These are phyloP conservation scores for Venturia effusa DNA, from an alignment of 2,329 filamentous ascomycete genomes.

Conservation along the genomic window DNA sequence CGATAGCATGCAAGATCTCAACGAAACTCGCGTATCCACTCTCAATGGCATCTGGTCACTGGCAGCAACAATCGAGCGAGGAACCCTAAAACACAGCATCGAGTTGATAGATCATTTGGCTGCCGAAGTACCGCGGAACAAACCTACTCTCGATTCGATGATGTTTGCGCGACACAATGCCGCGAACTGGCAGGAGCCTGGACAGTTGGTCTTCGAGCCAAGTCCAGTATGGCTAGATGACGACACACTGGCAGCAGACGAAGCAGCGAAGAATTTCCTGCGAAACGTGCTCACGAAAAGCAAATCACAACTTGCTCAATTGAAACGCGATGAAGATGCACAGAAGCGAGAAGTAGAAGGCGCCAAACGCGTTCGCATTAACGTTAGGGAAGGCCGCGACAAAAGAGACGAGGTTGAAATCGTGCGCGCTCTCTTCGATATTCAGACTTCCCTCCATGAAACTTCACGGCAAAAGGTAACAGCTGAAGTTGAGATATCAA, in stretches of 20 bases:
- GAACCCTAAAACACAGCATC: conserved; percentile 64
- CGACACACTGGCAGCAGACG: conserved; percentile 73
- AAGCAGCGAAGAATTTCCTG: conserved; percentile 77
- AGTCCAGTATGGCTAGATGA: conserved; percentile 97
- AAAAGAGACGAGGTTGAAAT: conserved; percentile 82
- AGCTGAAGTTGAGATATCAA: conserved; percentile 85
- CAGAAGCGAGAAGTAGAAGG: conserved; percentile 77
- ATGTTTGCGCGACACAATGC: conserved; percentile 96
- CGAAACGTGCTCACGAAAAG: conserved; percentile 88
- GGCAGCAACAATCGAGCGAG: conserved; percentile 68
- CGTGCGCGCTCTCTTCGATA: conserved; percentile 68
- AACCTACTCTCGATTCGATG: conserved; percentile 82
- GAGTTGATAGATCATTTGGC: conserved; percentile 62
- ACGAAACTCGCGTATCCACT: conserved; percentile 74
- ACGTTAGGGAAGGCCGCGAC: conserved; percentile 71
- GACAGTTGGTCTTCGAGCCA: conserved; percentile 79
- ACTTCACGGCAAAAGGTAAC: conserved; percentile 74
- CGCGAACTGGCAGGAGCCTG: conserved; percentile 64
- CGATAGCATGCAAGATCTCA: conserved; percentile 73
- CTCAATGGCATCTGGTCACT: conserved; percentile 78
- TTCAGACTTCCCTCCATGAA: conserved; percentile 78
- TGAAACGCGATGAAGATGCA: conserved; percentile 74
- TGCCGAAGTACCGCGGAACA: conserved; percentile 76
- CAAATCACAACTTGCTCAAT: conserved; percentile 69
- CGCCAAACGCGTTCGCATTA: conserved; percentile 61